Evolutionary conservation across 1,284 basidiomycete genomes (phyloP).

Genomic region (Moesziomyces parantarcticus): DNA sequence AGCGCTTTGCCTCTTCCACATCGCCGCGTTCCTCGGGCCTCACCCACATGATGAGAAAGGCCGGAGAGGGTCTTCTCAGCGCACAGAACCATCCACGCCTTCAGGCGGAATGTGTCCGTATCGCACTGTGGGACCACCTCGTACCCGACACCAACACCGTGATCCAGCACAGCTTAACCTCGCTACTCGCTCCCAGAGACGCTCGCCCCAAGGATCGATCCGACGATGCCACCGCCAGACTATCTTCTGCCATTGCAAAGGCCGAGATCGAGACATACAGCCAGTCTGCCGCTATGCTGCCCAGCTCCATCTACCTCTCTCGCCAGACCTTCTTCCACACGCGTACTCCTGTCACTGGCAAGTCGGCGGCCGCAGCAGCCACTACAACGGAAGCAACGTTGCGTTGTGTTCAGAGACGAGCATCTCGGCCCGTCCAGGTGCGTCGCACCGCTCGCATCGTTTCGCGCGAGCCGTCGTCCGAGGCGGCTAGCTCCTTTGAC

Average conservation of each 20-base stretch:
- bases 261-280: conserved; percentile 52
- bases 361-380: not conserved
- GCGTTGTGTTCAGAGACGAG: conserved; percentile 18
- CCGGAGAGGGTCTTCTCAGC: conserved; percentile 31
- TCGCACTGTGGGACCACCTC: conserved; percentile 35
- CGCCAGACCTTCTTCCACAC: conserved; percentile 44
- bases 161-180: conserved; percentile 13
- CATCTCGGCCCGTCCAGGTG: conserved; percentile 27
- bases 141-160: conserved; percentile 9
- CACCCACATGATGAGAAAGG: conserved; percentile 45
- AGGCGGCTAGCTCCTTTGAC: conserved; percentile 16
- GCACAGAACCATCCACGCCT: conserved; percentile 19
- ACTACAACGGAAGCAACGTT: not conserved
- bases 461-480: conserved; percentile 23
- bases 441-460: conserved; percentile 35
- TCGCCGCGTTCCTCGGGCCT: conserved; percentile 36
- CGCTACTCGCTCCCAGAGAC: conserved; percentile 1
- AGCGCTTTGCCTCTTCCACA: conserved; percentile 8
- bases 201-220: conserved; percentile 3
- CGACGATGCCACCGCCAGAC: not conserved
- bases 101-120: conserved; percentile 24
- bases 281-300: conserved; percentile 39
- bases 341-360: conserved; percentile 10
- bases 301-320: conserved; percentile 38
- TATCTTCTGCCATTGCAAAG: conserved; percentile 26